Evolutionary conservation across 441 rosid species (phyloP).

Genomic region (Populus trichocarpa): DNA sequence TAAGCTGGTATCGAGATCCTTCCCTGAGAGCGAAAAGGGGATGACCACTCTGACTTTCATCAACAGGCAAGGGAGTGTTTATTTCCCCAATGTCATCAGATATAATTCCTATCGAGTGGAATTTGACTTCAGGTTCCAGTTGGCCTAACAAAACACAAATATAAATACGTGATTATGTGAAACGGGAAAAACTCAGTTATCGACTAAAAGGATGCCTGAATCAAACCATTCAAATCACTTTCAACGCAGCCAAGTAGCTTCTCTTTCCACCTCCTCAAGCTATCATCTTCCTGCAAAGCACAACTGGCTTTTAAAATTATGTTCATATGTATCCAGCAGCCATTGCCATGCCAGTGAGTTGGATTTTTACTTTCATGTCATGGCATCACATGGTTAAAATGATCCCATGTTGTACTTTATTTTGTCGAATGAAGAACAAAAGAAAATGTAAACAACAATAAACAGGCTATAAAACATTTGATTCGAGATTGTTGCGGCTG

Average conservation of each 20-base stretch:
- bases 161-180: neutral
- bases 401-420: neutral
- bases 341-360: neutral
- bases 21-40: conserved; percentile 43
- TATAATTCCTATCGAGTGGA: conserved; percentile 48
- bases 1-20: conserved; percentile 50
- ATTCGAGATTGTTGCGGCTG: neutral
- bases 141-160: conserved; percentile 28
- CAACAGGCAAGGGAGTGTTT: conserved; percentile 36
- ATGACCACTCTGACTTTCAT: conserved; percentile 22
- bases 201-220: neutral
- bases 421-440: neutral
- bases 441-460: neutral
- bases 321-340: neutral
- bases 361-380: neutral
- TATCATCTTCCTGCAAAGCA: conserved; percentile 53
- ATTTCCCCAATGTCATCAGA: conserved; percentile 44
- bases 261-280: conserved; percentile 20
- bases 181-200: neutral
- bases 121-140: conserved; percentile 57
- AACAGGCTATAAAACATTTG: neutral
- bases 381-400: neutral
- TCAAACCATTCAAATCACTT: conserved; percentile 43
- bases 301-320: neutral
- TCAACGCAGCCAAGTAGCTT: conserved; percentile 52